These are phyloP conservation scores for Penicillium glabrum DNA, from an alignment of 2,329 filamentous ascomycete species.

Conservation along the genomic window DNA sequence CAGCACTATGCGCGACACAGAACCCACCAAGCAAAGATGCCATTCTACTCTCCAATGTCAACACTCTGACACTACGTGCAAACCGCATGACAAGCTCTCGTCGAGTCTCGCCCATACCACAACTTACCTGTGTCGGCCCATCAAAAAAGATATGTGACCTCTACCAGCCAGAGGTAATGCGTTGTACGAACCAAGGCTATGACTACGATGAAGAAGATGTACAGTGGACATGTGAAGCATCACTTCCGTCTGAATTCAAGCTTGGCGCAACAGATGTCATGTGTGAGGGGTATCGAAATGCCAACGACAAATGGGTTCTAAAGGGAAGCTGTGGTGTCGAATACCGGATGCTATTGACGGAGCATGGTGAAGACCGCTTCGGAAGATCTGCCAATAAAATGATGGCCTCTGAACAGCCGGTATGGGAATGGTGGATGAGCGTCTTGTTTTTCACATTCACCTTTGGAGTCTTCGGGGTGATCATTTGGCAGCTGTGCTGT, in stretches of 20 bases:
- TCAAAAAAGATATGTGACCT: constrained; percentile 62
- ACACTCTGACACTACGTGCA: constrained; percentile 73
- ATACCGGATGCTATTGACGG: constrained; percentile 77
- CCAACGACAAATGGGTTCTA: constrained; percentile 81
- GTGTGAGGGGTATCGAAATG: constrained; percentile 80
- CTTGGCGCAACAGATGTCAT: constrained; percentile 85
- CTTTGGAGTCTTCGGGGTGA: constrained; percentile 27
- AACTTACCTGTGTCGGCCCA: constrained; percentile 74
- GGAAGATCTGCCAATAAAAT: constrained; percentile 48
- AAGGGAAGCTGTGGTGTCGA: constrained; percentile 92
- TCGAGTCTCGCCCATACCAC: constrained; percentile 72
- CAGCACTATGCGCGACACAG: constrained; percentile 22
- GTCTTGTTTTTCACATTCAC: constrained; percentile 37
- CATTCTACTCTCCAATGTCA: constrained; percentile 66
- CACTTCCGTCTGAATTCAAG: constrained; percentile 63
- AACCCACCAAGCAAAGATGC: constrained; percentile 45
- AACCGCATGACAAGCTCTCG: constrained; percentile 70
- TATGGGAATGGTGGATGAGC: constrained; percentile 2
- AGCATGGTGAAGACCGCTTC: constrained; percentile 70
- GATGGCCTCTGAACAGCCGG: not conserved
- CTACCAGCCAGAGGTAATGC: constrained; percentile 77
- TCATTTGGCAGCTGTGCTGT: constrained; percentile 31
- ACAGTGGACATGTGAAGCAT: constrained; percentile 84
- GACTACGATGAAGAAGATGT: constrained; percentile 79
- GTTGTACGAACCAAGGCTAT: constrained; percentile 81